Evolutionary conservation across 805 yeast genomes (phyloP), one percentile per base, ranked within the genome.

Genomic region (Starmerella gropengiesseri): DNA sequence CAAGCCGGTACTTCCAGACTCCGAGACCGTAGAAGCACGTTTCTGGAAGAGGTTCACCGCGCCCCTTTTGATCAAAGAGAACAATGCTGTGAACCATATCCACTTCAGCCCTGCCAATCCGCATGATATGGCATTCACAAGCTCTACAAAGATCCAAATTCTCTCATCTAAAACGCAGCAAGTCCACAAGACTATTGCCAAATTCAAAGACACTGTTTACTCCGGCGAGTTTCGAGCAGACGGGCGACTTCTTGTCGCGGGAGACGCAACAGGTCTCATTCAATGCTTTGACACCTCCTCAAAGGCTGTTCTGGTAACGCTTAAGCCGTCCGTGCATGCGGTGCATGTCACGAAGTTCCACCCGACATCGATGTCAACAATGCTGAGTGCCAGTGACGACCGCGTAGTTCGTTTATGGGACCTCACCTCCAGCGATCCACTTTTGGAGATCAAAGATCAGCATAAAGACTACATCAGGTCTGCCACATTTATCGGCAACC

Each of bases 261-360:
- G 95, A 55, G 98, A 91, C 65, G 95, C 94, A 12, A 76, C 91
- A 3, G 98, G 98, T 16, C 60, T 84, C 44, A 94, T 91, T 12
- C 93, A 93, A 49, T 78, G 87, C 8, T 89, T 82, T 58, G 96
- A 91, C 60, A 77, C 94, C 25, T 68, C 73, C 43, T 86, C 94
- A 32, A 69, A 94, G 53, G 77, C 84, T 18, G 66, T 86, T 18
- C 67, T 89, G 44, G 82, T 89, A 28, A 77, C 91, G 18, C 68
- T 91, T 38, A 74, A 76, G 43, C 95, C 96, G 5, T 78, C 93
- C 0, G 64, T 80, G 4, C 87, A 84, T 60, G 89, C 97, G 12
- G 81, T 93, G 0, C 96, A 84, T 58, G 95, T 89, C 16, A 86
- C 95, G 3, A 84, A 83, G 60, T 91, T 91, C 62, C 94, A 87